Conservation (phyloP, 192 early-diverging fungal species). For the Entomortierella beljakovae region DNA sequence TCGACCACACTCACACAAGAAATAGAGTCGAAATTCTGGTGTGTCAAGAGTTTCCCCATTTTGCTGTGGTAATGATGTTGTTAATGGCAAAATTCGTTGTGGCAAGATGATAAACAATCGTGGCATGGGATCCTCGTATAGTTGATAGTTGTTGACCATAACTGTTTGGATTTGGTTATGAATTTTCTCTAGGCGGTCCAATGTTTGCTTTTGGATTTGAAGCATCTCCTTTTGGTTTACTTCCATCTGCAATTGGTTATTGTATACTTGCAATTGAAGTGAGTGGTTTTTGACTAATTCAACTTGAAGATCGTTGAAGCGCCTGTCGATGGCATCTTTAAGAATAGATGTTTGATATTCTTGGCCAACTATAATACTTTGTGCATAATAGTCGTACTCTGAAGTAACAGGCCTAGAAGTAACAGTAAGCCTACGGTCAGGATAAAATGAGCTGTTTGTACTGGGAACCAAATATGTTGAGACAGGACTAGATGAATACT, state of each 20-base stretch:
- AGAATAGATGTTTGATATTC: background rate
- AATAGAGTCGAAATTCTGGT: constrained; percentile 14
- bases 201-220: too few relatives aligned
- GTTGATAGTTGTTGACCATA: constrained; percentile 4
- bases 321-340: background rate
- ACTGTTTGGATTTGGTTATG: background rate
- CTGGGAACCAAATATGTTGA: too few relatives aligned
- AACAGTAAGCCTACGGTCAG: background rate
- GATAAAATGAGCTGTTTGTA: background rate
- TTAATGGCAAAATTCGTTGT: too few relatives aligned
- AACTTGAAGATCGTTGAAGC: background rate
- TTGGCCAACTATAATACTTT: constrained; percentile 1
- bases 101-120: constrained; percentile 10
- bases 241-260: background rate
- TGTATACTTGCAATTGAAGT: background rate
- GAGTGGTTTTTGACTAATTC: constrained; percentile 2
- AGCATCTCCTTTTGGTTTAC: background rate
- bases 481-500: too few relatives aligned
- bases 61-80: too few relatives aligned
- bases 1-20: constrained; percentile 17
- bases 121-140: constrained; percentile 15
- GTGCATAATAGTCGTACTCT: background rate
- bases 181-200: too few relatives aligned
- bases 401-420: background rate
- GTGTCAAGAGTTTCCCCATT: background rate